These are phyloP conservation scores for Citropsis articulata DNA, from an alignment of 345 rosid species.

Conservation along the genomic window DNA sequence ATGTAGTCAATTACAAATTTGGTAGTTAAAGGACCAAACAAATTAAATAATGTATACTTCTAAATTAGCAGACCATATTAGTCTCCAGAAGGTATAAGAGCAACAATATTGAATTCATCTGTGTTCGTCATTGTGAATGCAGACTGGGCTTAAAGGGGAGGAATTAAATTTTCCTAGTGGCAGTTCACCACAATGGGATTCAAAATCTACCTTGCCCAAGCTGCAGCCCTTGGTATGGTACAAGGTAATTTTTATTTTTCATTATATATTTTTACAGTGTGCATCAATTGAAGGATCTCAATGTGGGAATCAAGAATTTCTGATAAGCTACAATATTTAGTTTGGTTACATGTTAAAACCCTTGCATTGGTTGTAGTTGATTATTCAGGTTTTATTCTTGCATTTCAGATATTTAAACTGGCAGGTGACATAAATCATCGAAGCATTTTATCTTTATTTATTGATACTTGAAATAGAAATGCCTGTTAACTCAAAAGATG, in stretches of 20 bases:
- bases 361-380: not conserved
- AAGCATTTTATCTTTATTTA: not conserved
- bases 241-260: constrained; percentile 51
- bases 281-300: not conserved
- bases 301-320: not conserved
- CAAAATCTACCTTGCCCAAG: constrained; percentile 64
- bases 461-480: not conserved
- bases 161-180: constrained; percentile 58
- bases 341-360: not conserved
- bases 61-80: not conserved
- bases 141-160: constrained; percentile 95
- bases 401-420: not conserved
- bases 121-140: constrained; percentile 14
- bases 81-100: not conserved
- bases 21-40: not conserved
- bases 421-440: not conserved
- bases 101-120: constrained; percentile 4
- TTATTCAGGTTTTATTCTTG: not conserved
- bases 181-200: constrained; percentile 69
- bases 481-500: not conserved
- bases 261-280: not conserved
- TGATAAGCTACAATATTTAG: not conserved
- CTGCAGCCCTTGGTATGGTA: constrained; percentile 87
- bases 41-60: not conserved
- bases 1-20: not conserved